Base-by-base conservation (phyloP, 1,284 basidiomycete genomes). In the Trametes sp. region DNA sequence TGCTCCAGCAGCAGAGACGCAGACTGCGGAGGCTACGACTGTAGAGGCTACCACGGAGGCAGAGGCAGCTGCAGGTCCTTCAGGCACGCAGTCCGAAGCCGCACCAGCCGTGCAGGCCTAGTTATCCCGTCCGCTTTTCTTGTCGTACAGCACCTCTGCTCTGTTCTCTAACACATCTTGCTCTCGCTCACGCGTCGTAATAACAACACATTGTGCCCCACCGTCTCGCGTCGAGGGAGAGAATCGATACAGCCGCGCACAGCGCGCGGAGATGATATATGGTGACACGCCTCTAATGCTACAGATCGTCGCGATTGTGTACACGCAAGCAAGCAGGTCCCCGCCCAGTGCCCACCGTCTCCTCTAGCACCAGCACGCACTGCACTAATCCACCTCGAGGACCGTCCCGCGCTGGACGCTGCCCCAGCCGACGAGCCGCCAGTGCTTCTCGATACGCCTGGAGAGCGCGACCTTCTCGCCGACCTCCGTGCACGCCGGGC, bases 391-490 rank as follows among this genome's bases (percentile, higher is more conserved):
- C 54, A 84, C 77, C 57, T 86, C 85, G 38, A 86, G 74, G 42
- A 85, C 80, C 21, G 83, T 84, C 24, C 84, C 85, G 13, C 84
- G 81, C 63, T 84, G 83, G 16, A 86, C 84, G 63, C 83, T 86
- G 58, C 84, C 85, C 85, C 84, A 86, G 1, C 91, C 92, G 59
- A 94, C 92, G 62, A 94, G 83, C 59, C 92, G 89, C 97, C 97
- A 98, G 82, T 98, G 97, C 82, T 98, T 98, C 81, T 98, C 95
- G 71, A 98, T 97, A 72, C 95, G 84, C 65, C 96, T 84, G 41
- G 93, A 94, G 48, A 98, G 78, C 1, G 96, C 95, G 53, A 98
- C 96, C 83, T 98, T 98, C 80, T 98, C 96, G 23, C 94, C 95
- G 48, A 97, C 86, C 76, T 97, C 95, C 33, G 94, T 96, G 76